Conservation (phyloP, 2,329 filamentous ascomycete species). For the Alternaria angustiovoidea region DNA sequence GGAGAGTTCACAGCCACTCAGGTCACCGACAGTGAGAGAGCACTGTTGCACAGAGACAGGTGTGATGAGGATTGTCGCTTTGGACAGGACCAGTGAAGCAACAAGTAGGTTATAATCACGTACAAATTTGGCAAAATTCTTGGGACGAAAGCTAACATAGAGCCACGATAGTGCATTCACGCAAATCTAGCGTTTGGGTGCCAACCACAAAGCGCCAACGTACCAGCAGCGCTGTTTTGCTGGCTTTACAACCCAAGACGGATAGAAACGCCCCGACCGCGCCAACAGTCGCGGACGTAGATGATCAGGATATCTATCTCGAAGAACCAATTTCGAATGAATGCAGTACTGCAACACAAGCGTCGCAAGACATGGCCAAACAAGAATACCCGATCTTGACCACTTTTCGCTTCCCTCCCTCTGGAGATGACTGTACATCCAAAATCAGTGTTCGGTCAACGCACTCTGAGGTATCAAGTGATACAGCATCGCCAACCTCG, state of each 20-base stretch:
- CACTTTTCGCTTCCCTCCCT: constrained; percentile 4
- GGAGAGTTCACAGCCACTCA: background rate
- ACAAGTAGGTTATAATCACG: constrained; percentile 5
- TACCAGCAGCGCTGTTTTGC: constrained; percentile 10
- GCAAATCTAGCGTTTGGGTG: constrained; percentile 9
- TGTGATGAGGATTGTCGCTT: background rate
- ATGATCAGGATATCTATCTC: background rate
- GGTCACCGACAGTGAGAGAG: background rate
- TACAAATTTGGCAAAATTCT: background rate
- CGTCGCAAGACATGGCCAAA: background rate
- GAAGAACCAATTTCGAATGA: background rate
- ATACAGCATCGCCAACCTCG: constrained; percentile 14
- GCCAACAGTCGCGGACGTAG: background rate
- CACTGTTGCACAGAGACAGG: background rate
- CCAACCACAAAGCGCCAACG: background rate
- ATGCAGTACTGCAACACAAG: background rate
- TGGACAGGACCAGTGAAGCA: background rate
- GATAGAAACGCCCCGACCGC: background rate
- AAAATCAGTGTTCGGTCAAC: background rate
- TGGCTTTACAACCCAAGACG: constrained; percentile 11
- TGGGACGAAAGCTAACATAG: constrained; percentile 5
- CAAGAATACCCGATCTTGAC: background rate
- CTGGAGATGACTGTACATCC: background rate
- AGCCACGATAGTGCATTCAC: constrained; percentile 1
- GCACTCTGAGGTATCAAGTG: background rate